Base-by-base conservation (phyloP, 2,329 filamentous ascomycete species). In the Fusarium pseudograminearum region DNA sequence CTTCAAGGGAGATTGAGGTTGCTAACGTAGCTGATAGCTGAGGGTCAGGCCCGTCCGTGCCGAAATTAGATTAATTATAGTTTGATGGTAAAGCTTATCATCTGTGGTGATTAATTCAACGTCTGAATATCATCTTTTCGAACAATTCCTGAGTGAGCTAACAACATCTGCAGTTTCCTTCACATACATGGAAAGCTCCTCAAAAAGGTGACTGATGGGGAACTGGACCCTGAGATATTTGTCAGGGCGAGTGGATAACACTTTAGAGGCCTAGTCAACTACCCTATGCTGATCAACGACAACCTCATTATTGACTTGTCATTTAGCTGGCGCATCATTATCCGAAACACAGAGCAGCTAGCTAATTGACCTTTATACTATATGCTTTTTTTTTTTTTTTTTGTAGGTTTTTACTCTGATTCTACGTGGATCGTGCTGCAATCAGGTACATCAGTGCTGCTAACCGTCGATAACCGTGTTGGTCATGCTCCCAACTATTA, bases 271-370 rank as follows among this genome's bases (percentile, higher is more conserved):
- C 24, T 3, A 20, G 2, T 41, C 8, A n/a, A 41, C 18, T 51
- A 51, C 48, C 48, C 48, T 51, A 51, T 51, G 31, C 31, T 51
- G 48, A 40, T 40, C 48, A 15, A 30, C 24, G 28, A 46, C n/a
- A 46, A 31, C n/a, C 44, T 20, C 28, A 15, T 31, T 28, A 28
- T 12, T 40, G 24, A 41, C 18, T 40, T 51, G 15, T 30, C 48
- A 51, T 40, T n/a, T 40, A 26, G 18, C 2, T 51, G 24, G 22
- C 31, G 14, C 26, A 7, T 34, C 20, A 20, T 8, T 36, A 5
- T 15, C 12, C 15, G 11, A 14, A 16, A 20, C 26, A 28, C 26
- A 28, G 26, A 10, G 9, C 26, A 28, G 3, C 9, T 20, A 15
- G 22, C 18, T n/a, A n/a, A 18, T 36, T 28, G 4, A 14, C 28